phyloP scores from a whole-genome alignment of 2,329 filamentous ascomycete species.

The Teratosphaeria pseudoeucalypti region DNA sequence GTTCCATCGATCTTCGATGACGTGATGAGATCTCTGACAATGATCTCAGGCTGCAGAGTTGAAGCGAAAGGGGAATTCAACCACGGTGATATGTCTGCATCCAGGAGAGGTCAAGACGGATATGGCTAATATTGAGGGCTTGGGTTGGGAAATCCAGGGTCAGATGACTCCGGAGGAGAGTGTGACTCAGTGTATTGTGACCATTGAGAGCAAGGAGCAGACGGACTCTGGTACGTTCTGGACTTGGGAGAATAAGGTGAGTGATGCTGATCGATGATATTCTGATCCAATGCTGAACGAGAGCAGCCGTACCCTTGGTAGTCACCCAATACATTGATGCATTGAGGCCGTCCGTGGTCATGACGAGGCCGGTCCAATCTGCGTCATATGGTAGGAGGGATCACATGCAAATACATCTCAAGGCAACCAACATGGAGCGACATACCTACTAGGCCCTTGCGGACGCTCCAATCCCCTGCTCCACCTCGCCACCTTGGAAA shows the following conservation, averaged over 20 bases:
- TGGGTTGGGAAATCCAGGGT: conserved; percentile 43
- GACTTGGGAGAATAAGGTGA: conserved; percentile 45
- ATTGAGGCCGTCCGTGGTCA: neutral
- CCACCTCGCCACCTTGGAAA: neutral
- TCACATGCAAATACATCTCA: no score
- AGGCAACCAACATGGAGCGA: neutral
- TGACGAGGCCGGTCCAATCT: no score
- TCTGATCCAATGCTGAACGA: neutral
- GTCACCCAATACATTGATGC: neutral
- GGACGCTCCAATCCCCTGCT: neutral
- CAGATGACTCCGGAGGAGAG: conserved; percentile 42
- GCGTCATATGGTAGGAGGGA: no score
- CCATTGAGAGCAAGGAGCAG: conserved; percentile 40
- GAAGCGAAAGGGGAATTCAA: conserved; percentile 39
- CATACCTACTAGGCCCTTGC: neutral
- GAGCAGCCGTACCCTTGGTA: conserved; percentile 22
- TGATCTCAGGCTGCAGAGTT: conserved; percentile 37
- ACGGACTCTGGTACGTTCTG: conserved; percentile 46
- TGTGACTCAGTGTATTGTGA: conserved; percentile 40
- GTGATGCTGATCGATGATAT: neutral
- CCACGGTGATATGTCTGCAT: conserved; percentile 45
- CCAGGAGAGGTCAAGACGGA: conserved; percentile 48
- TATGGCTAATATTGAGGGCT: conserved; percentile 40
- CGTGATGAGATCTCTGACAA: neutral
- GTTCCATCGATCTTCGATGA: neutral